These are phyloP conservation scores for Aspergillus candidus DNA, from an alignment of 2,329 filamentous ascomycete genomes.

Conservation along the genomic window DNA sequence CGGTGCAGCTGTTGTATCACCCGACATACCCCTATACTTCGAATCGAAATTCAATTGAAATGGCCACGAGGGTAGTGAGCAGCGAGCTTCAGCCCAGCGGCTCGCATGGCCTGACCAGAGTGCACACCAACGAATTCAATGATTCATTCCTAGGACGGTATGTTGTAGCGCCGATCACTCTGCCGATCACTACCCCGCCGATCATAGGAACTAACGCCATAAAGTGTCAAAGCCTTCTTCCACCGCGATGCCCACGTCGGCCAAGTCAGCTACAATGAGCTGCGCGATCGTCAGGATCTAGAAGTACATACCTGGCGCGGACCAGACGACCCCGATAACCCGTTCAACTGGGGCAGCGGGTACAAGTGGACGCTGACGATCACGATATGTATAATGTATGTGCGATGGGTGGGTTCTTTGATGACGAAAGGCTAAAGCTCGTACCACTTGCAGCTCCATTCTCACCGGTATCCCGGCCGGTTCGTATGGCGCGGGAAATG, in stretches of 20 bases:
- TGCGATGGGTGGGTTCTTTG: not conserved
- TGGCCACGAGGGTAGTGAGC: too few species aligned
- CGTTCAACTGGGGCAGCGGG: slow-evolving; percentile 37
- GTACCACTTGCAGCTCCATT: slow-evolving; percentile 26
- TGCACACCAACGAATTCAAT: slow-evolving; percentile 21
- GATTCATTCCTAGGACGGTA: slow-evolving; percentile 21
- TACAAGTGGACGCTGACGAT: slow-evolving; percentile 42
- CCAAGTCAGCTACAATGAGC: slow-evolving; percentile 16
- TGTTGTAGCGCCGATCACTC: not conserved
- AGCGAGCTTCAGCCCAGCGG: too few species aligned
- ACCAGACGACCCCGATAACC: slow-evolving; percentile 26
- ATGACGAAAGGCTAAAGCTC: not conserved
- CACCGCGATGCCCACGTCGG: slow-evolving; percentile 21
- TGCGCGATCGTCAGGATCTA: slow-evolving; percentile 16
- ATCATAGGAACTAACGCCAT: not conserved
- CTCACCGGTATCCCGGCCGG: slow-evolving; percentile 38
- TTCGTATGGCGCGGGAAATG: slow-evolving; percentile 33
- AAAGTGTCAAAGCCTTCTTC: slow-evolving; percentile 20
- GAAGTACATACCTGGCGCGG: slow-evolving; percentile 28
- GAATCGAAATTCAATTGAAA: too few species aligned
- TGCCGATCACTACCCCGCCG: not conserved
- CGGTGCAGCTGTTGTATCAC: too few species aligned
- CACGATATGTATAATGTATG: slow-evolving; percentile 39
- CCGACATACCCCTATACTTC: too few species aligned
- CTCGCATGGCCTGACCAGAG: slow-evolving; percentile 13